Percentiles rank a stretch among this genome's conserved stretches.
These are phyloP conservation scores for Claviceps digitariae DNA, from an alignment of 2,329 filamentous ascomycete genomes.

Conservation along the genomic window DNA sequence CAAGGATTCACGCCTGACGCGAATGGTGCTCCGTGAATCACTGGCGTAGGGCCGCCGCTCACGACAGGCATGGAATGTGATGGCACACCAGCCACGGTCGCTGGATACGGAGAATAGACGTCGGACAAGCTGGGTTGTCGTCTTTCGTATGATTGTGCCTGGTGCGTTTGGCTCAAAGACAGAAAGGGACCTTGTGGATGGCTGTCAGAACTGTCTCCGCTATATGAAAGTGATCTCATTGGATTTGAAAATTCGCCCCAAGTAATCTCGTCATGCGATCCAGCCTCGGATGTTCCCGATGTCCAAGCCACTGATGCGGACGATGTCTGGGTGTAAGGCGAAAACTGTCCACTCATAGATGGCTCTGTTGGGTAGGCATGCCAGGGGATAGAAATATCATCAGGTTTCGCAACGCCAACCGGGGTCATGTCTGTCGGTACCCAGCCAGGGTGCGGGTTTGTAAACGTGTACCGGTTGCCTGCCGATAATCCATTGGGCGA, in stretches of 20 bases:
- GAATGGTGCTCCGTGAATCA: conserved; percentile 20
- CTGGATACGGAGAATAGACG: conserved; percentile 28
- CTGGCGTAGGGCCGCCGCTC: conserved; percentile 13
- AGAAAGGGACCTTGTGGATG: conserved; percentile 26
- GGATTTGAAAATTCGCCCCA: conserved; percentile 31
- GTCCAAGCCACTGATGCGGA: conserved; percentile 29
- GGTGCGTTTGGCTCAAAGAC: conserved; percentile 23
- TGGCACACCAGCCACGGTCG: conserved; percentile 23
- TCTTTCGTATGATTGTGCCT: conserved; percentile 28
- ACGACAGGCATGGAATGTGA: conserved; percentile 20
- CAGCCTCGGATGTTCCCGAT: conserved; percentile 21
- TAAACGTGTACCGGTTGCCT: conserved; percentile 25
- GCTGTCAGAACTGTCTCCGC: conserved; percentile 25
- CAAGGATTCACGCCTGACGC: conserved; percentile 27
- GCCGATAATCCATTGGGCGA: conserved; percentile 19
- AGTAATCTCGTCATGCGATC: conserved; percentile 28
- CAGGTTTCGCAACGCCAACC: conserved; percentile 25
- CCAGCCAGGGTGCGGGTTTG: conserved; percentile 28
- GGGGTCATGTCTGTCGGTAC: conserved; percentile 27
- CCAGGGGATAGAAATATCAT: conserved; percentile 33
- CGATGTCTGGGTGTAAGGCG: conserved; percentile 32
- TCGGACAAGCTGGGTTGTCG: conserved; percentile 28
- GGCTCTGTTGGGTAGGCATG: conserved; percentile 35
- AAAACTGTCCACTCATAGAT: conserved; percentile 35
- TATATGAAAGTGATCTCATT: conserved; percentile 34